Evolutionary conservation across 257 asterid genomes (phyloP), one percentile per base, ranked within the genome.

Genomic region (Handroanthus guayacan): DNA sequence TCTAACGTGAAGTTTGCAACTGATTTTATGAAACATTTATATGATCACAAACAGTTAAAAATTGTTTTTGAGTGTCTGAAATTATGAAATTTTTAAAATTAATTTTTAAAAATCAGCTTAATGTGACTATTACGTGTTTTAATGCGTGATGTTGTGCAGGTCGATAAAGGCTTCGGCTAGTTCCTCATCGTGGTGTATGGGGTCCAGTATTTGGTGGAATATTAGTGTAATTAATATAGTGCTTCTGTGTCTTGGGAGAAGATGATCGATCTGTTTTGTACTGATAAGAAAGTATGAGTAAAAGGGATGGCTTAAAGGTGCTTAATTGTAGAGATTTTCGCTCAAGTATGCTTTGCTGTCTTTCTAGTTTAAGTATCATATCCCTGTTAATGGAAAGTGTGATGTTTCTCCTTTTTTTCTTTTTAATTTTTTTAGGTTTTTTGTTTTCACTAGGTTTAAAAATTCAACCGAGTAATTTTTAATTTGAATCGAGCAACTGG

Each of bases 321-420:
- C 5, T 66, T 41, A 48, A 11, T 67, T 73, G 81, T 20, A 38
- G 68, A 38, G 75, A 20, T 54, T 54, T 75, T 9, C 55, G 62
- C 31, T 13, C 41, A 20, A 54, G 68, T 81, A 81, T 89, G 71
- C 89, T 81, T 86, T 81, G 65, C 87, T 74, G 38, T 67, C 4
- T 75, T 58, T 48, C 34, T 75, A 73, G 81, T 81, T 83, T 80
- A 87, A 73, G 92, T 34, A 85, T 85, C 81, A 8, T 5, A 1
- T 25, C 31, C 31, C 31, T 55, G 12, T 65, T 36, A 51, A n/a
- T 58, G 64, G 51, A 63, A 75, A 64, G 71, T 44, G 48, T 36
- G 16, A 1, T 2, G 11, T 9, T 69, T 17, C n/a, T 50, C 25
- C 14, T 39, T 60, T 34, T 10, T 36, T 31, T 64, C 56, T 4